phyloP scores from a whole-genome alignment of 2,329 filamentous ascomycete species.

The Coniochaeta pulveracea region DNA sequence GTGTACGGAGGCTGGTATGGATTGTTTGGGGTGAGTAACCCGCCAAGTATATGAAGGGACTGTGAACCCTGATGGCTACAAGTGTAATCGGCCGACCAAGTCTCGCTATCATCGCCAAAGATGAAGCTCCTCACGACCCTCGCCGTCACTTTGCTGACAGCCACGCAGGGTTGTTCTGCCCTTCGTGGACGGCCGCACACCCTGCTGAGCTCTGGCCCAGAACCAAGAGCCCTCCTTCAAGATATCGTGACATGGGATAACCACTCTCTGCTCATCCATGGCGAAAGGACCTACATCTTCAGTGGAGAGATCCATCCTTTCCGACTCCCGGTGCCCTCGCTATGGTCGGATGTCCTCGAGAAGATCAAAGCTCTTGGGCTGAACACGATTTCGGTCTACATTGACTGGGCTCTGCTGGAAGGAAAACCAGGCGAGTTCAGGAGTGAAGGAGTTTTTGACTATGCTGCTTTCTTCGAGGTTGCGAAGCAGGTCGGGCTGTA shows the following conservation, averaged over 20 bases:
- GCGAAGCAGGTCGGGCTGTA: constrained; percentile 57
- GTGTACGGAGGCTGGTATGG: neutral
- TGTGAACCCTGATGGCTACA: neutral
- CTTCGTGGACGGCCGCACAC: neutral
- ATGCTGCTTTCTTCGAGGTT: constrained; percentile 60
- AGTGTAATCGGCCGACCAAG: neutral
- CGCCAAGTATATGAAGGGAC: neutral
- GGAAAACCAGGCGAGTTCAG: constrained; percentile 54
- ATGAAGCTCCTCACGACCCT: neutral
- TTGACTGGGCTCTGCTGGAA: constrained; percentile 61
- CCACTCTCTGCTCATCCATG: constrained; percentile 52
- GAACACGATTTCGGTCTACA: constrained; percentile 61
- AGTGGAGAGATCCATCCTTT: constrained; percentile 58
- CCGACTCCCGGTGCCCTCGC: constrained; percentile 20
- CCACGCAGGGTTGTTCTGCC: neutral
- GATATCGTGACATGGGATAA: constrained; percentile 51
- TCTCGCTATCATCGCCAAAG: neutral
- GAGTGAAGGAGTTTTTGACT: constrained; percentile 55
- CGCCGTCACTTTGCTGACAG: neutral
- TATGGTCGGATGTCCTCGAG: constrained; percentile 57
- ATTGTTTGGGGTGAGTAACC: neutral
- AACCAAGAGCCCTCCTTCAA: neutral
- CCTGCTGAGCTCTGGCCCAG: neutral
- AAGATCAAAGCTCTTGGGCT: constrained; percentile 66
- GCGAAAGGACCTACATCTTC: constrained; percentile 56